Conservation (phyloP, 176 grass and related monocot genomes). For the Hyparrhenia diplandra region DNA sequence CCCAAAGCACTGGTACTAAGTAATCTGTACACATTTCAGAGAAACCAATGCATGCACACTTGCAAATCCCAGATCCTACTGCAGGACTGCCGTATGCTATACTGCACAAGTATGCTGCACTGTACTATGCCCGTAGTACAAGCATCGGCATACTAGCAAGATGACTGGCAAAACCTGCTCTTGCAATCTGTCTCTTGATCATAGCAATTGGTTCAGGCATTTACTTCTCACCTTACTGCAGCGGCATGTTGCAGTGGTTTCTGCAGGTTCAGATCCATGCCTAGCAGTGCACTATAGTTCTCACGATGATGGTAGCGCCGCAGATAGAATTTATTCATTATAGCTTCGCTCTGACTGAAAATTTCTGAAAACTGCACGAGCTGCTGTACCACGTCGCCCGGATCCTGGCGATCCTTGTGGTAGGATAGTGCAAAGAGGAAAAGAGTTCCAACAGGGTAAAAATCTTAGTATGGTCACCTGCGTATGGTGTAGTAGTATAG, state of each 20-base stretch:
- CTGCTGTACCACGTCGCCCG: not conserved
- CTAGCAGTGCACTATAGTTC: not conserved
- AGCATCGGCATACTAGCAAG: not conserved
- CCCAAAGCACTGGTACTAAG: not conserved
- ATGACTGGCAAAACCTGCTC: not conserved
- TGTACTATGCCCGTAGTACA: no score
- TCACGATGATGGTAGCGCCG: conserved; percentile 1
- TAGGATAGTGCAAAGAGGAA: not conserved
- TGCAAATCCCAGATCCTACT: not conserved
- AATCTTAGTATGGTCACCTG: no score
- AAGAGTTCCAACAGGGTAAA: no score
- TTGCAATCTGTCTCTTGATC: not conserved
- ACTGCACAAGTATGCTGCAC: no score
- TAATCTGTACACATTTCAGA: not conserved
- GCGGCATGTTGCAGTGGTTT: not conserved
- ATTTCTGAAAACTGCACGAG: conserved; percentile 30
- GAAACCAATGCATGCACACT: no score
- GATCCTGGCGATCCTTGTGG: conserved; percentile 9
- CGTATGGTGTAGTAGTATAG: no score
- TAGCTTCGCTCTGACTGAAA: conserved; percentile 10
- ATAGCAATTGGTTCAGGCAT: conserved; percentile 10
- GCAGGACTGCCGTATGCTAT: not conserved
- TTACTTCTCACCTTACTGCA: conserved; percentile 12
- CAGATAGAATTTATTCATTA: conserved; percentile 8
- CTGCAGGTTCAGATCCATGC: not conserved